These are phyloP conservation scores for Calonectria naviculata DNA, from an alignment of 2,329 filamentous ascomycete genomes.

Conservation along the genomic window DNA sequence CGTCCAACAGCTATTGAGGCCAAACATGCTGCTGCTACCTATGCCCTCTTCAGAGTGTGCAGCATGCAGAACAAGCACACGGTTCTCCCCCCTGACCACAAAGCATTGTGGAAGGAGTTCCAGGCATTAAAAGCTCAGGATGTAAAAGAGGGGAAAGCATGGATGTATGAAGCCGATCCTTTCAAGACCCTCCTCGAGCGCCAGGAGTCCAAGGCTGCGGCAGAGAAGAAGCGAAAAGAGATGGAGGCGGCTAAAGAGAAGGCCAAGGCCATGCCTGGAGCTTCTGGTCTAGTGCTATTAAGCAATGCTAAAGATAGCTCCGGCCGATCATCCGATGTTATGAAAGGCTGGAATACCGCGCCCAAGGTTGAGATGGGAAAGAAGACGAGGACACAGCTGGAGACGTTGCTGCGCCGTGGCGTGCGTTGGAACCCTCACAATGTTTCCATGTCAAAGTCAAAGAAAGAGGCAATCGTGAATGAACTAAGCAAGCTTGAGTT, in stretches of 20 bases:
- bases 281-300: slow-evolving; percentile 65
- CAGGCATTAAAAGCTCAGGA: slow-evolving; percentile 84
- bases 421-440: slow-evolving; percentile 89
- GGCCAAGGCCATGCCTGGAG: slow-evolving; percentile 71
- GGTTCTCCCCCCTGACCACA: slow-evolving; percentile 91
- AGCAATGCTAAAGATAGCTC: slow-evolving; percentile 52
- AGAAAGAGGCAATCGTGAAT: slow-evolving; percentile 71
- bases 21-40: slow-evolving; percentile 91
- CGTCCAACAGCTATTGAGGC: slow-evolving; percentile 89
- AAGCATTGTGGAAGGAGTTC: slow-evolving; percentile 92
- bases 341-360: slow-evolving; percentile 84
- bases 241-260: slow-evolving; percentile 75
- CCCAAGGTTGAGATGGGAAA: slow-evolving; percentile 95
- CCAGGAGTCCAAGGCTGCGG: slow-evolving; percentile 79
- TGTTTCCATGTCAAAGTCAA: slow-evolving; percentile 69
- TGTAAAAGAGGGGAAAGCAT: slow-evolving; percentile 78
- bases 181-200: slow-evolving; percentile 85
- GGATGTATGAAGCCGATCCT: slow-evolving; percentile 96
- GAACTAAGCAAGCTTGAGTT: slow-evolving; percentile 87
- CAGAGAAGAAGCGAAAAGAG: slow-evolving; percentile 84
- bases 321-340: slow-evolving; percentile 53
- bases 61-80: slow-evolving; percentile 97
- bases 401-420: slow-evolving; percentile 80
- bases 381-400: slow-evolving; percentile 81
- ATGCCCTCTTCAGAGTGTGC: slow-evolving; percentile 89